Evolutionary conservation across 2,329 filamentous ascomycete genomes (phyloP), one percentile per base, ranked within the genome.

Genomic region (Trichoderma simmonsii): DNA sequence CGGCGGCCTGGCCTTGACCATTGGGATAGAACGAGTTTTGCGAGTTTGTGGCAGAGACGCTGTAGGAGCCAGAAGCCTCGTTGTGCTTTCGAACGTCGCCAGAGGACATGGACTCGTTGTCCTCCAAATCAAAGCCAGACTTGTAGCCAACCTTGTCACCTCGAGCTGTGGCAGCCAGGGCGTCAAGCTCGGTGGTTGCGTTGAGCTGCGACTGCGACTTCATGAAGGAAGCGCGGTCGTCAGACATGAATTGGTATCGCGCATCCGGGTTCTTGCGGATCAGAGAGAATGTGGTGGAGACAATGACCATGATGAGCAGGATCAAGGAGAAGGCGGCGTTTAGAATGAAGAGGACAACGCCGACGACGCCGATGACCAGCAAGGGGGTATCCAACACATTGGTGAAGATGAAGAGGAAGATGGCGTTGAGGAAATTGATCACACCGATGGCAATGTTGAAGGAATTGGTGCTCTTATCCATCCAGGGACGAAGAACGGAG

Each of bases 401-500:
- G 28, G 93, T 93, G 84, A 97, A 97, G 77, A 98, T 89, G 71
- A 98, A 86, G 39, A 98, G 85, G 85, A 97, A 97, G 80, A 98
- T 91, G 71, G 92, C 88, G 82, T 96, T 97, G 78, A 98, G 81
- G 81, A 98, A 97, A 86, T 97, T 98, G 82, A 97, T 87, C 60
- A 90, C 92, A 74, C 90, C 92, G 77, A 98, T 98, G 73, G 94
- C 89, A 78, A 98, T 97, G 84, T 98, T 98, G 87, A 97, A 97
- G 62, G 91, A 91, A 82, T 98, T 98, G 73, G 94, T 97, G 85
- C 95, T 95, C 89, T 97, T 97, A 86, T 98, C 95, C 95, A 98
- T 98, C 92, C 94, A 98, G 21, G 95, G 95, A 73, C 93, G 91
- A 76, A 98, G 84, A 69, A 97, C 91, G 73, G 90, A 92, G 71